phyloP scores from a whole-genome alignment of 2,329 filamentous ascomycete genomes.

The Claviceps capensis region DNA sequence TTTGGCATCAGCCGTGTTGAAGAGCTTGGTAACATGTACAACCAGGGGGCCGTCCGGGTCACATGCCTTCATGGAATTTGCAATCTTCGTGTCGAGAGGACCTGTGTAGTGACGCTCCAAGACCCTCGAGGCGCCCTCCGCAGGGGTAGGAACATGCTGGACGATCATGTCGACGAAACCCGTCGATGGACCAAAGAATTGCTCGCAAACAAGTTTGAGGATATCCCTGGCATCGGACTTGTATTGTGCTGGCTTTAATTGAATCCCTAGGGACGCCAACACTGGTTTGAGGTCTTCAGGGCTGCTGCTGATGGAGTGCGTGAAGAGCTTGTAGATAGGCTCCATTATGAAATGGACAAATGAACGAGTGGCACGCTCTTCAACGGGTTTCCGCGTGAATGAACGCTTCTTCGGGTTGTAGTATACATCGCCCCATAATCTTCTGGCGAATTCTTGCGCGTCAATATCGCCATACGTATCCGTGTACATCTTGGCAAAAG shows the following conservation, averaged over 20 bases:
- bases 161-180: slow-evolving; percentile 96
- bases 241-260: slow-evolving; percentile 83
- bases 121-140: slow-evolving; percentile 61
- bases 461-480: slow-evolving; percentile 77
- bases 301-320: slow-evolving; percentile 83
- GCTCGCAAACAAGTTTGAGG: slow-evolving; percentile 77
- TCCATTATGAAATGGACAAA: slow-evolving; percentile 94
- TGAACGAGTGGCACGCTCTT: slow-evolving; percentile 67
- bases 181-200: slow-evolving; percentile 83
- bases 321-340: slow-evolving; percentile 95
- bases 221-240: slow-evolving; percentile 81
- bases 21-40: slow-evolving; percentile 87
- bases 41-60: slow-evolving; percentile 83
- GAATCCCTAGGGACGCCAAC: slow-evolving; percentile 65
- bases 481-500: slow-evolving; percentile 93
- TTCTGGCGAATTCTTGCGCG: slow-evolving; percentile 64
- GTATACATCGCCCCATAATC: slow-evolving; percentile 94
- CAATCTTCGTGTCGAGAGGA: slow-evolving; percentile 69
- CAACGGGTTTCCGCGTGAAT: slow-evolving; percentile 77
- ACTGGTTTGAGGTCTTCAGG: slow-evolving; percentile 73
- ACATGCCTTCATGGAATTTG: slow-evolving; percentile 65
- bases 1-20: slow-evolving; percentile 81
- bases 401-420: slow-evolving; percentile 84
- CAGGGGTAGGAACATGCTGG: slow-evolving; percentile 75
- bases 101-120: slow-evolving; percentile 87